Percentiles rank a stretch among this genome's conserved stretches.
Conservation (phyloP, 176 grass and related monocot species). For the Carex kokanica region DNA sequence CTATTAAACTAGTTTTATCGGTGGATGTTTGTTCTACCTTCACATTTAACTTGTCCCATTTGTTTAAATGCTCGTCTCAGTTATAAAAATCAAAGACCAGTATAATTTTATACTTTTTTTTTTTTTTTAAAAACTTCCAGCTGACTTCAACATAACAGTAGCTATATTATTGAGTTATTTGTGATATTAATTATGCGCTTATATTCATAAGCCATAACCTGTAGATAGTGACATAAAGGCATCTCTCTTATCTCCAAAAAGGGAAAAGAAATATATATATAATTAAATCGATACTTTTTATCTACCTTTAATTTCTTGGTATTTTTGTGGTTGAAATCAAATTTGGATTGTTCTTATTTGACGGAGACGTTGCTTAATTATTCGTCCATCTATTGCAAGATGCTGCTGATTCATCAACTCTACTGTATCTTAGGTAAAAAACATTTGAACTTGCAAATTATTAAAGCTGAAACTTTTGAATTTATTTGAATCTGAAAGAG, state of each 20-base stretch:
- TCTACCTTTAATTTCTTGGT: background rate
- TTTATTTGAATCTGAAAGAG: conserved; percentile 16
- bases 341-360: conserved; percentile 24
- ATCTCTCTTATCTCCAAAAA: conserved; percentile 15
- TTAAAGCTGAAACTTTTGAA: conserved; percentile 11
- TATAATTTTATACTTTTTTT: background rate
- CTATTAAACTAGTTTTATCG: background rate
- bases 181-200: background rate
- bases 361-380: conserved; percentile 1
- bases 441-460: no score
- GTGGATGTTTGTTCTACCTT: conserved; percentile 8
- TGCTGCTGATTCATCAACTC: conserved; percentile 8
- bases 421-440: no score
- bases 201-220: conserved; percentile 17
- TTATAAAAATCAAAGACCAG: background rate
- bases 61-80: background rate
- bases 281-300: background rate
- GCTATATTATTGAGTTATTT: background rate
- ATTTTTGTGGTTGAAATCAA: conserved; percentile 25
- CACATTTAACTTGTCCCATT: background rate
- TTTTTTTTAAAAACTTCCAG: no score
- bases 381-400: background rate
- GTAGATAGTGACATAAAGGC: conserved; percentile 29
- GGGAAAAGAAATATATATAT: background rate
- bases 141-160: background rate